Conservation (phyloP, 129 eudicot species). For the Tagetes erecta region DNA sequence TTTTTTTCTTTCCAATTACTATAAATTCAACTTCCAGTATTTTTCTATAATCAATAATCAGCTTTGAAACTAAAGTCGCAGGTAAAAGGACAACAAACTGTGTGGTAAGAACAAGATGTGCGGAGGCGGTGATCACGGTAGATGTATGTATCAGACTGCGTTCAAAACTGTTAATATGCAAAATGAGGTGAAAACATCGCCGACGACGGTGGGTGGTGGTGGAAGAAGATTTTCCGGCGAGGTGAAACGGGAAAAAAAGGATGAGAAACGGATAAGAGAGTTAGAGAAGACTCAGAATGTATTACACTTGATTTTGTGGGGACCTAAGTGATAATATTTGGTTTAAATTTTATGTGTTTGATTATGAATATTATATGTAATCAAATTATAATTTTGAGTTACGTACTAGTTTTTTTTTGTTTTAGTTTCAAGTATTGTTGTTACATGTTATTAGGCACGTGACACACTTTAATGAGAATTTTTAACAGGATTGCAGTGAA, state of each 20-base stretch:
- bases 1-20: neutral
- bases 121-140: conserved; percentile 20
- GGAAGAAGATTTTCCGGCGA: conserved; percentile 11
- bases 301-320: conserved; percentile 38
- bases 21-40: conserved; percentile 5
- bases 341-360: neutral
- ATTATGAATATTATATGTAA: neutral
- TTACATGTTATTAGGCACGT: too few relatives aligned
- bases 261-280: conserved; percentile 26
- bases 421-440: too few relatives aligned
- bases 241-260: conserved; percentile 22
- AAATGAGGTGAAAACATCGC: neutral
- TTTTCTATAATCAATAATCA: neutral
- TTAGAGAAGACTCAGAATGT: conserved; percentile 31
- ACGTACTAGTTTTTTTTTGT: too few relatives aligned
- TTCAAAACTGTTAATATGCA: conserved; percentile 24
- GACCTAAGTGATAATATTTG: conserved; percentile 25
- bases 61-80: too few relatives aligned
- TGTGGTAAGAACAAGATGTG: conserved; percentile 14
- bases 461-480: too few relatives aligned
- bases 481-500: too few relatives aligned
- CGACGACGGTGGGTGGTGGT: neutral
- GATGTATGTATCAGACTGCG: conserved; percentile 23
- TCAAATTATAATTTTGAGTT: too few relatives aligned
- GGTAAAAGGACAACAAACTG: too few relatives aligned